Evolutionary conservation across 2,329 filamentous ascomycete species (phyloP).

Genomic region (Escovopsis sp.): DNA sequence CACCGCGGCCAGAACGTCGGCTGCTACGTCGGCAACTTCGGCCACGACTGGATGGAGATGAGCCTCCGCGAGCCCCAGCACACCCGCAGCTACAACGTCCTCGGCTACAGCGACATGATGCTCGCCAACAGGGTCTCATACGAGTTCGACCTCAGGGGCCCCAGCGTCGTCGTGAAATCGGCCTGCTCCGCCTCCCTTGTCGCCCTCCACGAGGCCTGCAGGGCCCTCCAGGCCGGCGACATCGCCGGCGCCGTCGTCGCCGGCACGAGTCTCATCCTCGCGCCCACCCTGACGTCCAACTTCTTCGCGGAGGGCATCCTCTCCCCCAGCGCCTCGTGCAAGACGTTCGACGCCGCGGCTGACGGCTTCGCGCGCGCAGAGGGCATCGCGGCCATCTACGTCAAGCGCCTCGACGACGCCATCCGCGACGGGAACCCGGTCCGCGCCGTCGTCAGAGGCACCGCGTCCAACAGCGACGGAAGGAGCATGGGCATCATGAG

Average conservation of each 20-base stretch:
- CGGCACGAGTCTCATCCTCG: slow-evolving; percentile 19
- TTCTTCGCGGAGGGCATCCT: neutral
- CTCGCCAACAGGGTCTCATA: slow-evolving; percentile 6
- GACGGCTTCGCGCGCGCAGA: slow-evolving; percentile 22
- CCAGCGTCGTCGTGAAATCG: neutral
- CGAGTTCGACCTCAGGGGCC: slow-evolving; percentile 4
- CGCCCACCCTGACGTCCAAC: slow-evolving; percentile 4
- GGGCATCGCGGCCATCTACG: slow-evolving; percentile 23
- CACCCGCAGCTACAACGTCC: neutral
- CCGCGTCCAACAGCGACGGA: slow-evolving; percentile 22
- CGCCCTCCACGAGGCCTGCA: slow-evolving; percentile 4
- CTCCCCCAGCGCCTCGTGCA: neutral
- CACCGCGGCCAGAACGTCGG: neutral
- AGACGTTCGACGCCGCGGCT: neutral
- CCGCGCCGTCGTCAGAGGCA: slow-evolving; percentile 21
- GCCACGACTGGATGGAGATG: neutral
- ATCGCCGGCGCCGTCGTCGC: slow-evolving; percentile 13
- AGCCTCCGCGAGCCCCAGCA: neutral
- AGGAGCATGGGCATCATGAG: slow-evolving; percentile 9
- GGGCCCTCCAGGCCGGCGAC: slow-evolving; percentile 2
- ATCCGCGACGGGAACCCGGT: slow-evolving; percentile 28
- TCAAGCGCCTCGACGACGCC: slow-evolving; percentile 30
- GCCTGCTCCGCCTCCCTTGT: slow-evolving; percentile 3
- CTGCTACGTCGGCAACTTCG: slow-evolving; percentile 1
- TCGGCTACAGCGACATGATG: neutral